Conservation (phyloP, 192 early-diverging fungal genomes). For the Mortierella antarctica region DNA sequence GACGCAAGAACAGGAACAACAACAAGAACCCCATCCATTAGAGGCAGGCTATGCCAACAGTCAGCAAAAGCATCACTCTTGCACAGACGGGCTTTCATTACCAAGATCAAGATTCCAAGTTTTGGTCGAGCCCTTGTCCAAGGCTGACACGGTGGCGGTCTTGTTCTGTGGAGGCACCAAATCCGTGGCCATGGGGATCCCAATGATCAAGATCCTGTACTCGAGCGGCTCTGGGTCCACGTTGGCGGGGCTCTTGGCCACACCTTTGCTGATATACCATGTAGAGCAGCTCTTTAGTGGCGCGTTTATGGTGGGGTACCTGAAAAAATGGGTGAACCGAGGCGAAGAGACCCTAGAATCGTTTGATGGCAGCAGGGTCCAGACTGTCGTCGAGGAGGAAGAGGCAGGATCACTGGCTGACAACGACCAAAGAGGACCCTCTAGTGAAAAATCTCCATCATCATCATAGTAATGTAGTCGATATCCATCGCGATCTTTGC, state of each 20-base stretch:
- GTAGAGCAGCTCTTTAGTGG: constrained; percentile 77
- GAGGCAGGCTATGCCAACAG: constrained; percentile 17
- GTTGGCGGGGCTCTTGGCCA: constrained; percentile 65
- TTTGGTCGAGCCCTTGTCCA: constrained; percentile 46
- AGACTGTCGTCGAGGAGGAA: no score
- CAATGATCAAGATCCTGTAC: constrained; percentile 78
- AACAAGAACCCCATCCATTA: constrained; percentile 18
- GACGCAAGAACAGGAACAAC: constrained; percentile 3
- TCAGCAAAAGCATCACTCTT: not conserved
- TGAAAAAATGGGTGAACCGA: constrained; percentile 66
- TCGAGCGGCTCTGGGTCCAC: constrained; percentile 54
- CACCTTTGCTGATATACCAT: constrained; percentile 78
- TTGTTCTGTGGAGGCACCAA: constrained; percentile 80
- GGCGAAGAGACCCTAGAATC: constrained; percentile 49
- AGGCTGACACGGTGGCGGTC: constrained; percentile 71
- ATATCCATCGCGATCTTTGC: no score
- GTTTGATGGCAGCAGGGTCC: constrained; percentile 7
- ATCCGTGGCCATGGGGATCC: constrained; percentile 80
- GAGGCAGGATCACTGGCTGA: no score
- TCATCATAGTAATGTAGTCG: no score
- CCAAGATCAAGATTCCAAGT: constrained; percentile 18
- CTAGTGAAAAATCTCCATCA: no score
- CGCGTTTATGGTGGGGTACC: constrained; percentile 62
- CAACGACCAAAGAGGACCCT: no score
- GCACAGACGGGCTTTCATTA: constrained; percentile 7